Conservation (phyloP, 78 protist genomes). For the Dictyostelium intermedium region DNA sequence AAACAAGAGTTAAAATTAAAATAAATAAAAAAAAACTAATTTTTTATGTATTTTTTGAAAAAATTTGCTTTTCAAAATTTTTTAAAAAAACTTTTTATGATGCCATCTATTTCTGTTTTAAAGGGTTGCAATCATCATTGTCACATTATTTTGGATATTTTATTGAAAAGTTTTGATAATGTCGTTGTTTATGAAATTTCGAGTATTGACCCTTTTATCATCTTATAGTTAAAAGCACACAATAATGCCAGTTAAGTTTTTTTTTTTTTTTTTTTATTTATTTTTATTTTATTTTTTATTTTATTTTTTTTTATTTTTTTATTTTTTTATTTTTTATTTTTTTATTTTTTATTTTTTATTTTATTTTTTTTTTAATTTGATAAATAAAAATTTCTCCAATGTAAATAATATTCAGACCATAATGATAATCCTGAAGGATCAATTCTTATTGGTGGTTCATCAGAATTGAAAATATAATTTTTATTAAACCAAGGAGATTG, state of each 20-base stretch:
- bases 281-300: no score
- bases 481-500: background rate
- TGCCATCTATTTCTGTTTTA: background rate
- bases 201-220: background rate
- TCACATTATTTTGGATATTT: background rate
- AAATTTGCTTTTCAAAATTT: no score
- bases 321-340: background rate
- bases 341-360: background rate
- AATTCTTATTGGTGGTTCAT: background rate
- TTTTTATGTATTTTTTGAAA: background rate
- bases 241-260: no score
- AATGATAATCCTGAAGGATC: conserved; percentile 10
- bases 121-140: background rate
- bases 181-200: background rate
- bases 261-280: no score
- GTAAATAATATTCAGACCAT: conserved; percentile 49
- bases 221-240: no score
- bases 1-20: no score
- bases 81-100: background rate
- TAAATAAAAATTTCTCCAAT: conserved; percentile 56
- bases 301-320: background rate
- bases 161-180: no score
- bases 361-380: background rate
- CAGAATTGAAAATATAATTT: background rate
- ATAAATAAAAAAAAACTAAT: background rate